These are phyloP conservation scores for Penicillium mononematosum DNA, from an alignment of 495 filamentous ascomycete species.

Conservation along the genomic window DNA sequence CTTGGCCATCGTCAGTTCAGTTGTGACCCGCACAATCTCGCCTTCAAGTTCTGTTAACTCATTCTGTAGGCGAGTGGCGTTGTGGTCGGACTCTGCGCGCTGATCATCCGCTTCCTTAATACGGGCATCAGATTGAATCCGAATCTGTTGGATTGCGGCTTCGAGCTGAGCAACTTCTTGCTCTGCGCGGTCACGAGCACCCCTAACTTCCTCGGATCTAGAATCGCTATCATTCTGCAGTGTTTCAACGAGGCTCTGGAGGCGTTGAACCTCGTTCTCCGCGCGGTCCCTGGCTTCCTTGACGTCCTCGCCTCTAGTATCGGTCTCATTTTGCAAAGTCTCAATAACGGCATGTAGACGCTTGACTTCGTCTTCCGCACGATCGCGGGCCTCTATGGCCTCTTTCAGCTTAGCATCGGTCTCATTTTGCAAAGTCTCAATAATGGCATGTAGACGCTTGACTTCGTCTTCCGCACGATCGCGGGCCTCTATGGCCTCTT, in stretches of 20 bases:
- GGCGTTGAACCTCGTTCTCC: constrained; percentile 22
- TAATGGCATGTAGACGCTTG: constrained; percentile 4
- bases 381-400: constrained; percentile 15
- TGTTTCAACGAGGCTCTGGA: constrained; percentile 19
- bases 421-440: constrained; percentile 2
- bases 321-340: constrained; percentile 4
- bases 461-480: constrained; percentile 6
- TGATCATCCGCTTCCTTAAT: constrained; percentile 27
- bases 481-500: background rate
- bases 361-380: constrained; percentile 19
- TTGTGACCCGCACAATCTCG: constrained; percentile 82
- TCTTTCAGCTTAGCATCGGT: constrained; percentile 15
- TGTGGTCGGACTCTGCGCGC: constrained; percentile 42
- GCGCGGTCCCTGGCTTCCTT: constrained; percentile 12
- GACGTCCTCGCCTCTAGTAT: constrained; percentile 16
- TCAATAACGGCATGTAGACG: constrained; percentile 21
- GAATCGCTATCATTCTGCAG: constrained; percentile 19
- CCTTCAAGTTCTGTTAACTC: constrained; percentile 75
- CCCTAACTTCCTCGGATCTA: constrained; percentile 14
- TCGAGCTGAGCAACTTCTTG: constrained; percentile 38
- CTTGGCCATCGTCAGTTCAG: constrained; percentile 85
- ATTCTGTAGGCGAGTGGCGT: constrained; percentile 52
- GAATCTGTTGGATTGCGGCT: constrained; percentile 38
- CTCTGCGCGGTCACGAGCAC: constrained; percentile 33
- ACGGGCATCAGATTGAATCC: constrained; percentile 36